Percentiles rank a stretch among this genome's conserved stretches.
Conservation (phyloP, 2,329 filamentous ascomycete genomes). For the Diplodia sapinea region DNA sequence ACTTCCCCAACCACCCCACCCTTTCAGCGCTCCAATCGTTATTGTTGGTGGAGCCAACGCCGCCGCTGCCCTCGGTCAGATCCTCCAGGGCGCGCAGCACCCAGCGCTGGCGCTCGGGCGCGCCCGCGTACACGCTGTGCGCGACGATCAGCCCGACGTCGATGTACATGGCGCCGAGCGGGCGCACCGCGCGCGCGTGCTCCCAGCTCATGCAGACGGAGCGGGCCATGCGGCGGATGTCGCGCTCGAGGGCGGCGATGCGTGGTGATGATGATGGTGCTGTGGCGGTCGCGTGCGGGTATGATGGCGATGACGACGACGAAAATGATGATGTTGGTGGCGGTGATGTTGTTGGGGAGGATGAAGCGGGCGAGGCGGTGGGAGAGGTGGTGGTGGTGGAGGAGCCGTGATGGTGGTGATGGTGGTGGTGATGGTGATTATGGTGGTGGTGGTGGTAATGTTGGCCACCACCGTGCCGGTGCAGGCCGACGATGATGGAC, state of each 20-base stretch:
- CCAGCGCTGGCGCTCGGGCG: not conserved
- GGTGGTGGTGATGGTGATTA: not conserved
- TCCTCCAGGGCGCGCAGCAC: slow-evolving; percentile 4
- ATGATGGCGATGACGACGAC: not conserved
- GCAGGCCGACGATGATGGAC: slow-evolving; percentile 22
- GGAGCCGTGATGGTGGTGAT: not conserved
- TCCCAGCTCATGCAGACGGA: slow-evolving; percentile 22
- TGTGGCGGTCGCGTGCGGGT: too few species aligned
- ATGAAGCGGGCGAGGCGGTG: too few species aligned
- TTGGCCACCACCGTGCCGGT: not conserved
- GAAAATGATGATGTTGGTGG: not conserved
- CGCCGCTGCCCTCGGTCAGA: slow-evolving; percentile 5
- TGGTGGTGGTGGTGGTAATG: not conserved
- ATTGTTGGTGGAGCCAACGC: not conserved
- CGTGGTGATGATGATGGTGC: not conserved
- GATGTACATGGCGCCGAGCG: slow-evolving; percentile 28
- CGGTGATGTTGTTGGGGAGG: slow-evolving; percentile 9
- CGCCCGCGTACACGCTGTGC: not conserved
- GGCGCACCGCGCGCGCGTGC: slow-evolving; percentile 15
- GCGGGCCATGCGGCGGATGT: slow-evolving; percentile 1
- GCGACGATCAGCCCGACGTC: slow-evolving; percentile 30
- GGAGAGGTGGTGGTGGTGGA: not conserved
- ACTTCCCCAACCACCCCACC: slow-evolving; percentile 18
- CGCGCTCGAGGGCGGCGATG: slow-evolving; percentile 8
- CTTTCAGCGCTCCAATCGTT: slow-evolving; percentile 5